Conservation (phyloP, 495 filamentous ascomycete species). For the Hypoxylon rickii region DNA sequence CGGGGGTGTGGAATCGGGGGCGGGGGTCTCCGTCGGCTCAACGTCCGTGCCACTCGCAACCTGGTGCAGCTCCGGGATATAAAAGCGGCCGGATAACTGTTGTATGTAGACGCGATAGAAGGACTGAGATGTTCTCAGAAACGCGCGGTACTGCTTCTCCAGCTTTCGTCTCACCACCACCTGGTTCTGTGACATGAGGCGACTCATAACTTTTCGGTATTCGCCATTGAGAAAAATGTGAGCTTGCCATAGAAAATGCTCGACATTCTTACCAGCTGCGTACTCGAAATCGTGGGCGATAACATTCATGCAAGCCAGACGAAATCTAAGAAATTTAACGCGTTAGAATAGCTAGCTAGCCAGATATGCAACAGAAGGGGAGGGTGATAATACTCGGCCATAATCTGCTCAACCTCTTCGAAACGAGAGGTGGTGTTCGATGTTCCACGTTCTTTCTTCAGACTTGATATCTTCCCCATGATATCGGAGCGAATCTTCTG, state of each 20-base stretch:
- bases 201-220: slow-evolving; percentile 66
- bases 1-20: slow-evolving; percentile 46
- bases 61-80: slow-evolving; percentile 72
- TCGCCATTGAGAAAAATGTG: slow-evolving; percentile 76
- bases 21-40: slow-evolving; percentile 42
- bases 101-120: slow-evolving; percentile 89
- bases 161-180: slow-evolving; percentile 79
- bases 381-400: slow-evolving; percentile 40
- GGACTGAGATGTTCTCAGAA: slow-evolving; percentile 81
- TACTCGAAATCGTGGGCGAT: slow-evolving; percentile 76
- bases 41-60: slow-evolving; percentile 71
- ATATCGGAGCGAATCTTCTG: slow-evolving; percentile 40
- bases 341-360: too few species aligned
- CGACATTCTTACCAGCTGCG: slow-evolving; percentile 64
- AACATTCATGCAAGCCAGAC: slow-evolving; percentile 67
- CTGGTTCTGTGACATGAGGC: slow-evolving; percentile 54
- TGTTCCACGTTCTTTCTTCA: slow-evolving; percentile 32
- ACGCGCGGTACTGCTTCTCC: slow-evolving; percentile 76
- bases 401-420: slow-evolving; percentile 33
- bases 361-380: too few species aligned
- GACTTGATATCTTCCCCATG: slow-evolving; percentile 27
- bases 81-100: slow-evolving; percentile 71
- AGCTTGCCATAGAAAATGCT: slow-evolving; percentile 75
- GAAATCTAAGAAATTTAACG: too few species aligned
- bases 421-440: slow-evolving; percentile 37